Evolutionary conservation across 768 basidiomycete genomes (phyloP), one percentile per base, ranked within the genome.

Genomic region (Rhodosporidiobolus sp.): DNA sequence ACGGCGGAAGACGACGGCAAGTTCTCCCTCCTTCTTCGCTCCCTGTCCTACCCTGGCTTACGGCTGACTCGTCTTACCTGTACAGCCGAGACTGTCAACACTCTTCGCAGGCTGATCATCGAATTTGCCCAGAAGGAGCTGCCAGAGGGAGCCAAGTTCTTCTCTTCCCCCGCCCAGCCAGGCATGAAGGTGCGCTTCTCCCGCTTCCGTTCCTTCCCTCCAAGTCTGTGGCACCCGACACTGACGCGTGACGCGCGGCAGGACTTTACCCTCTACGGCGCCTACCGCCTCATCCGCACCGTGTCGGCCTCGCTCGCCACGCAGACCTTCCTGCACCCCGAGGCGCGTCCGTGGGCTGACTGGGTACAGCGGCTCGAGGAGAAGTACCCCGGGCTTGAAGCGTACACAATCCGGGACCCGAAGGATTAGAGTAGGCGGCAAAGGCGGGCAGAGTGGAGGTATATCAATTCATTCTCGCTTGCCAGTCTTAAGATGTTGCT

Each of bases 251-350:
- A 6, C 19, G 16, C 24, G 5, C 17, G 8, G 26, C 63, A 70
- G 69, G 69, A 70, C 54, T 70, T 70, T 45, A 3, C 24, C n/a
- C 22, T 65, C 16, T 19, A 46, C 10, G 57, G 63, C 30, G 7
- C 10, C 16, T 24, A 49, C 24, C 69, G 59, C 28, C 59, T 65
- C 30, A 24, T 70, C 28, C 57, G 58, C 20, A 54, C 63, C 19
- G 58, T 55, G 10, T 70, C 69, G 3, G 43, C 69, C 4, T 2
- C 11, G 16, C 69, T 70, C 12, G 58, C 53, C 32, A 4, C 26
- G 5, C n/a, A 60, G 28, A 30, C 57, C 17, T 70, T 65, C 55
- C 19, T 43, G 34, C 22, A 12, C 4, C 24, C 50, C 14, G 45
- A 12, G 28, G 17, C 48, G 28, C 48, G 24, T 12, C 0, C 20